phyloP scores from a whole-genome alignment of 2,329 filamentous ascomycete genomes.

The Aureobasidium vineae region DNA sequence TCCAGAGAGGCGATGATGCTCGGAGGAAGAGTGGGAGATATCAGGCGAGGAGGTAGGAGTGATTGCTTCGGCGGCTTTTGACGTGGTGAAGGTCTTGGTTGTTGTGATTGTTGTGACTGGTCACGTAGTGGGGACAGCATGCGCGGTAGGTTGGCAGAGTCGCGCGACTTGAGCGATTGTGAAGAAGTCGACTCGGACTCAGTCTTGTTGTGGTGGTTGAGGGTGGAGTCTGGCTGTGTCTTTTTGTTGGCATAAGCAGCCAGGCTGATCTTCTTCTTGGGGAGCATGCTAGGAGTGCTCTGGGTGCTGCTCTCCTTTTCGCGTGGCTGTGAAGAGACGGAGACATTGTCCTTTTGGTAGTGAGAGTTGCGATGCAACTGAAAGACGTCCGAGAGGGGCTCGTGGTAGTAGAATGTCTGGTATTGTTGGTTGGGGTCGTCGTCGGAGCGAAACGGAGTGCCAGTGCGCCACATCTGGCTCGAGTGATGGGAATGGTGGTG shows the following conservation, averaged over 20 bases:
- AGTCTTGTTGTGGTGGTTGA: neutral
- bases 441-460: constrained; percentile 54
- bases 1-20: constrained; percentile 54
- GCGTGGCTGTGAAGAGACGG: constrained; percentile 28
- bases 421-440: constrained; percentile 61
- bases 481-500: constrained; percentile 45
- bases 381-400: constrained; percentile 43
- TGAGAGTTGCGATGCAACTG: constrained; percentile 26
- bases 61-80: neutral
- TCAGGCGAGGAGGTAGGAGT: constrained; percentile 49
- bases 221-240: constrained; percentile 52
- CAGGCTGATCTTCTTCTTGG: constrained; percentile 62
- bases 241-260: constrained; percentile 60
- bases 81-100: constrained; percentile 4
- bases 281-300: constrained; percentile 44
- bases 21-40: constrained; percentile 56
- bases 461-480: constrained; percentile 44
- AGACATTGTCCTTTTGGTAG: constrained; percentile 43
- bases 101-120: constrained; percentile 10
- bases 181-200: neutral
- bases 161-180: constrained; percentile 15
- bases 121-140: constrained; percentile 27
- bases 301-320: constrained; percentile 36
- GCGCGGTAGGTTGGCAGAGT: constrained; percentile 22
- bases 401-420: constrained; percentile 60